phyloP scores from a whole-genome alignment of 495 filamentous ascomycete species.

The Ascodesmis nigricans region DNA sequence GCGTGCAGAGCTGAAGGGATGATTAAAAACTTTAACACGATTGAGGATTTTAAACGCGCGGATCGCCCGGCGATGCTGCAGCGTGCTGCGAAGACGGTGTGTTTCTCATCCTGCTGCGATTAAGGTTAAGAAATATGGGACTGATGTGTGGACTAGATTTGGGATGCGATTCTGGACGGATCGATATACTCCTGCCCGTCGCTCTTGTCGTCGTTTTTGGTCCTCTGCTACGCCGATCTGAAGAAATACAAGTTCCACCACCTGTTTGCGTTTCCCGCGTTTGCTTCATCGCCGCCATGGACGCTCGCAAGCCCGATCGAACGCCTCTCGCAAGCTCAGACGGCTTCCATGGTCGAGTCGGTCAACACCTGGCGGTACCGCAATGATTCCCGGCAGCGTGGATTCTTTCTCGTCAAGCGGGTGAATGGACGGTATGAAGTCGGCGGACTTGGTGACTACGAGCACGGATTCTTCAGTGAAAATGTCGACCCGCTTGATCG shows the following conservation, averaged over 20 bases:
- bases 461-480: conserved; percentile 62
- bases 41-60: conserved; percentile 67
- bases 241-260: conserved; percentile 92
- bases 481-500: conserved; percentile 42
- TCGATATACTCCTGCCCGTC: conserved; percentile 89
- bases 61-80: conserved; percentile 52
- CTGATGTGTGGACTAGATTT: conserved; percentile 38
- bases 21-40: conserved; percentile 89
- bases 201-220: conserved; percentile 62
- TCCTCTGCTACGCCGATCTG: conserved; percentile 85
- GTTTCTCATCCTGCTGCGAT: conserved; percentile 11
- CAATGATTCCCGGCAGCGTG: conserved; percentile 59
- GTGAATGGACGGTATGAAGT: conserved; percentile 39
- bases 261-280: conserved; percentile 83
- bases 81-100: conserved; percentile 51
- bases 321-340: conserved; percentile 41
- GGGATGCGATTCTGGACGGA: conserved; percentile 90
- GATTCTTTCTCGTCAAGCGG: conserved; percentile 81
- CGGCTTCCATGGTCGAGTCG: conserved; percentile 47
- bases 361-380: conserved; percentile 71
- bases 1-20: conserved; percentile 71
- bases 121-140: not conserved
- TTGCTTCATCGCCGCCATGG: conserved; percentile 76
- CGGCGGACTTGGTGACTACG: conserved; percentile 50
- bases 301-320: conserved; percentile 26